Conservation (phyloP, 1,139 yeast genomes). For the Diutina neorugosa region DNA sequence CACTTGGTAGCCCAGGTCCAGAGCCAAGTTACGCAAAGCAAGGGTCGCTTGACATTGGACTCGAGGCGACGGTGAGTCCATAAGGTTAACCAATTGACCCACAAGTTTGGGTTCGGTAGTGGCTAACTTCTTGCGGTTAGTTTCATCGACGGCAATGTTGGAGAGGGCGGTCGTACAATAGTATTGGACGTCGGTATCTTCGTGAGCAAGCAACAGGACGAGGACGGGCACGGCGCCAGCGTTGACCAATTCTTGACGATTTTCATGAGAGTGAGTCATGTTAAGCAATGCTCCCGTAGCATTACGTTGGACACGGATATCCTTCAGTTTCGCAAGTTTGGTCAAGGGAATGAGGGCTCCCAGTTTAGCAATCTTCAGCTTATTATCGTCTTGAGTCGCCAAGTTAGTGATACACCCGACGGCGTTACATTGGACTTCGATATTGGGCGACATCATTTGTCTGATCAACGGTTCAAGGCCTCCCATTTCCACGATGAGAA, state of each 20-base stretch:
- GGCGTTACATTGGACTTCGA: conserved; percentile 97
- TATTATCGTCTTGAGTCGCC: conserved; percentile 98
- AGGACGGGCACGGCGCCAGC: conserved; percentile 98
- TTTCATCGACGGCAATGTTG: conserved; percentile 92
- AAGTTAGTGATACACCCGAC: conserved; percentile 97
- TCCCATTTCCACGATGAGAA: conserved; percentile 93
- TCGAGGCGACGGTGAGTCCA: conserved; percentile 88
- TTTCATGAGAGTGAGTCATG: conserved; percentile 97
- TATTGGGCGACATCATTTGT: conserved; percentile 95
- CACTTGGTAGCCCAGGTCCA: conserved; percentile 85
- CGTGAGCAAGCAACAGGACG: conserved; percentile 75
- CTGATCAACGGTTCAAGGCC: conserved; percentile 92
- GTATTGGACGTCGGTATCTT: conserved; percentile 95
- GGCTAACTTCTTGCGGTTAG: conserved; percentile 76
- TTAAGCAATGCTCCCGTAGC: conserved; percentile 96
- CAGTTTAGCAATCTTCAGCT: conserved; percentile 86
- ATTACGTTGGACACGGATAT: conserved; percentile 91
- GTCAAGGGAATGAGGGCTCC: conserved; percentile 96
- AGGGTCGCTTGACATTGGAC: conserved; percentile 98
- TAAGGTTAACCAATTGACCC: conserved; percentile 71
- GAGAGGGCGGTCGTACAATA: conserved; percentile 96
- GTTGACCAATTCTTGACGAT: conserved; percentile 89
- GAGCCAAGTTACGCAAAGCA: conserved; percentile 89
- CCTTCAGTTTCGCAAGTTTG: conserved; percentile 85
- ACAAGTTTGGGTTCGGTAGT: conserved; percentile 93